Percentiles rank a stretch among this genome's conserved stretches.
Conservation (phyloP, 2,329 filamentous ascomycete genomes). For the Botrytis aclada region DNA sequence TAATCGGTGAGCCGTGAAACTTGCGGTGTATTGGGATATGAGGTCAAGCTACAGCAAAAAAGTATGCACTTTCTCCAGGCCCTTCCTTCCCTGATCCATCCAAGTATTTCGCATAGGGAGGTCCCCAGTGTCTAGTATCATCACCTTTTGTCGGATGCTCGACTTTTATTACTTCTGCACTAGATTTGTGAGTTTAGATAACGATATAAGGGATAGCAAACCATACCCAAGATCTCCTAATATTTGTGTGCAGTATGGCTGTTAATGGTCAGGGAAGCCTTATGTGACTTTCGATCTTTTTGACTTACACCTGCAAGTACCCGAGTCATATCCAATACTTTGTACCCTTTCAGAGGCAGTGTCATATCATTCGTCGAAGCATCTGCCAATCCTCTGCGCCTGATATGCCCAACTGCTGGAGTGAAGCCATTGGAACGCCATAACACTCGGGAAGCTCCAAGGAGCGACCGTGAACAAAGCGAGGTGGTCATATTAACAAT, state of each 20-base stretch:
- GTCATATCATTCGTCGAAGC: slow-evolving; percentile 40
- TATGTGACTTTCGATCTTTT: neutral
- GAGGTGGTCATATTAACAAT: slow-evolving; percentile 22
- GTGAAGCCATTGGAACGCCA: slow-evolving; percentile 24
- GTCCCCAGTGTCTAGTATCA: slow-evolving; percentile 94
- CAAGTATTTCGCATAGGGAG: slow-evolving; percentile 82
- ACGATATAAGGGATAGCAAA: slow-evolving; percentile 22
- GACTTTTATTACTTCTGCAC: slow-evolving; percentile 94
- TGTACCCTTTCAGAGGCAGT: slow-evolving; percentile 77
- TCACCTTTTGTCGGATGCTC: slow-evolving; percentile 90
- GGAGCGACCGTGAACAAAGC: slow-evolving; percentile 20
- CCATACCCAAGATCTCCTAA: slow-evolving; percentile 86
- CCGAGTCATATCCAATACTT: slow-evolving; percentile 93
- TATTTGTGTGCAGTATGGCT: slow-evolving; percentile 98
- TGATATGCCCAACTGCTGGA: slow-evolving; percentile 17
- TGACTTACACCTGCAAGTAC: slow-evolving; percentile 83
- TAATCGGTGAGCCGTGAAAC: slow-evolving; percentile 14
- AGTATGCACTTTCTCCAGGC: slow-evolving; percentile 92
- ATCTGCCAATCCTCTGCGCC: slow-evolving; percentile 29
- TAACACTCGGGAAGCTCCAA: slow-evolving; percentile 27
- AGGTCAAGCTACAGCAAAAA: slow-evolving; percentile 63
- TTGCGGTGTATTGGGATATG: neutral
- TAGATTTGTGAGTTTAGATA: slow-evolving; percentile 40
- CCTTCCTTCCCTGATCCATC: slow-evolving; percentile 57
- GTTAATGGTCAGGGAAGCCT: slow-evolving; percentile 18